Evolutionary conservation across 345 rosid genomes (phyloP), one percentile per base, ranked within the genome.

Genomic region (Noccaea bulbosa): DNA sequence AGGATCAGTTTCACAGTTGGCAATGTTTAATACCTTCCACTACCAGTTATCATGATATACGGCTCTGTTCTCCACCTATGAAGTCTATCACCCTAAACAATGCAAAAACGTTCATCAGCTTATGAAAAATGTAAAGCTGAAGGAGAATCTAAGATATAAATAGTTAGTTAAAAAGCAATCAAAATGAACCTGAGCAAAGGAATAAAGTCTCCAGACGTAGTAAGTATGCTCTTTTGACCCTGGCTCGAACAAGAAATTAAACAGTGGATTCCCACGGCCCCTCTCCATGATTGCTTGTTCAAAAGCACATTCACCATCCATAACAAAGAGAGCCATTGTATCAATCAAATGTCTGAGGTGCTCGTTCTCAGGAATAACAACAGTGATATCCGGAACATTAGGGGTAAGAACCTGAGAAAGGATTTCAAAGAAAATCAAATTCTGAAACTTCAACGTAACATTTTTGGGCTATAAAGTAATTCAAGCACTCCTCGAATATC

Each of bases 261-360:
- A 95, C 73, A 92, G 91, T 71, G 92, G 79, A 81, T 92, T 90
- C 54, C 97, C 98, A 54, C 99, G 97, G 61, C 97, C 99, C 83
- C 98, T 92, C 80, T 90, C 96, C 99, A 95, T 95, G 30, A 92
- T 86, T 77, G 99, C 99, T 86, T 95, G 97, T 77, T 95, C 99
- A 81, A 95, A 92, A 48, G 92, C 91, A 78, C 99, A 95, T 70
- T 94, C 99, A 41, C 99, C 99, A 82, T 95, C 99, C 72, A 95
- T 71, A 72, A 95, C 97, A 83, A 87, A 90, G 47, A 92, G 82
- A 57, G 99, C 98, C 97, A 92, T 88, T 49, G 97, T 86, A 86
- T 95, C 99, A 66, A 95, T 88, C 66, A 92, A 85, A 84, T 92
- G 99, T 62, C 67, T 85, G 32, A 95, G 86, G 73, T 92, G 99